Conservation (phyloP, 1,284 basidiomycete species). For the Termitomyces sp. region DNA sequence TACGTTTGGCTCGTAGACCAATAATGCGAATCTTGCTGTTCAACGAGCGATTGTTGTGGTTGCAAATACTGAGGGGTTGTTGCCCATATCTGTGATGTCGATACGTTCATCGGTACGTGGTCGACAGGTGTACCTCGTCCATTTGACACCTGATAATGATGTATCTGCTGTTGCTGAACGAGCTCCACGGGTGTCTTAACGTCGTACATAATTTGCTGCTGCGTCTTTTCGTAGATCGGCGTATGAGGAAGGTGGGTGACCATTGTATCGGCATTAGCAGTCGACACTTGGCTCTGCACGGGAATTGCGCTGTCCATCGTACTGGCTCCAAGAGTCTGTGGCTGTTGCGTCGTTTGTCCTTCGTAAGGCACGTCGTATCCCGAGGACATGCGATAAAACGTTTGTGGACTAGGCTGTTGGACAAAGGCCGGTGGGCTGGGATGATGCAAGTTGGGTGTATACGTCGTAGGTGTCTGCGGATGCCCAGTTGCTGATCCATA, state of each 20-base stretch:
- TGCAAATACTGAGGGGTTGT: constrained; percentile 10
- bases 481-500: constrained; percentile 25
- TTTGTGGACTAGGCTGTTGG: constrained; percentile 16
- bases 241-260: constrained; percentile 9
- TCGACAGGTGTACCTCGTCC: constrained; percentile 3
- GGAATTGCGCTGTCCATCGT: constrained; percentile 13
- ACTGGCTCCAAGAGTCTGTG: constrained; percentile 4
- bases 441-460: constrained; percentile 18
- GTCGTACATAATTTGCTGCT: constrained; percentile 13
- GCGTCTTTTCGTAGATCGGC: constrained; percentile 18
- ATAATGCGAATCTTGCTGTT: constrained; percentile 10
- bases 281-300: constrained; percentile 1
- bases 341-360: constrained; percentile 7
- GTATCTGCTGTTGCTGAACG: constrained; percentile 13
- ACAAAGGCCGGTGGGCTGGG: constrained; percentile 24
- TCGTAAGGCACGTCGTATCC: constrained; percentile 10
- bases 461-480: constrained; percentile 24
- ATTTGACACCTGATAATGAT: constrained; percentile 11
- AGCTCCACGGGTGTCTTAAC: constrained; percentile 14
- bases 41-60: constrained; percentile 1
- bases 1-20: constrained; percentile 13
- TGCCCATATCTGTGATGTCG: constrained; percentile 7
- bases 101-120: neutral
- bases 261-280: constrained; percentile 6
- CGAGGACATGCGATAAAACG: constrained; percentile 14